Base-by-base conservation (phyloP, 83 land plant genomes). In the Picea engelmannii region DNA sequence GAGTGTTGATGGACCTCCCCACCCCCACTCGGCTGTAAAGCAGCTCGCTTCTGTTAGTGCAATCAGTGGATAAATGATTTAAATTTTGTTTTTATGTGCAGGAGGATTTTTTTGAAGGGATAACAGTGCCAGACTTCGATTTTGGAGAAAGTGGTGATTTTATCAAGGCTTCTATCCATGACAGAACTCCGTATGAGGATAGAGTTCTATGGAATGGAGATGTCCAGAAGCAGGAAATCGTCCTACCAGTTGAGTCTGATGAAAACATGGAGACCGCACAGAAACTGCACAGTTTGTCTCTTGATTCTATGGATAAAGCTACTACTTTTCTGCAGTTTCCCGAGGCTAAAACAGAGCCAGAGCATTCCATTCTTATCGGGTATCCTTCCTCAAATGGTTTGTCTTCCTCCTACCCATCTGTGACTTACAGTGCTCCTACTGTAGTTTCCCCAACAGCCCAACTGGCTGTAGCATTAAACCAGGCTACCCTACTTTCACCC, bases 101-200 rank as follows among this genome's bases (percentile, higher is more conserved):
- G 76, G 76, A 23, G 24, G 55, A 71, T 71, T 73, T 73, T 47
- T 73, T 73, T 73, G 76, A 73, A 73, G 76, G 55, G n/a, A 23
- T 73, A 47, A n/a, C 58, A 44, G 20, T 73, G 5, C 76, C 24
- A 73, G 24, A 73, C 24, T 52, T 44, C 2, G 76, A 73, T 73
- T 73, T 73, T 73, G 59, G 16, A 55, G 58, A 73, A 9, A n/a
- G 25, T n/a, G 76, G 58, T 9, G 76, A 73, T 73, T 52, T 73
- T 7, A 42, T 73, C 24, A 38, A 42, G 47, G 17, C 74, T 69
- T 38, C 74, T 69, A 69, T 69, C 74, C 44, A 73, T 73, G 76
- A 73, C 25, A 44, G 58, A n/a, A 24, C 25, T 44, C 52, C 76
- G 1, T 73, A 73, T 47, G 76, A 73, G 44, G 76, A 73, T 47